Conservation (phyloP, 2,329 filamentous ascomycete genomes). For the Cyphellophora europaea region DNA sequence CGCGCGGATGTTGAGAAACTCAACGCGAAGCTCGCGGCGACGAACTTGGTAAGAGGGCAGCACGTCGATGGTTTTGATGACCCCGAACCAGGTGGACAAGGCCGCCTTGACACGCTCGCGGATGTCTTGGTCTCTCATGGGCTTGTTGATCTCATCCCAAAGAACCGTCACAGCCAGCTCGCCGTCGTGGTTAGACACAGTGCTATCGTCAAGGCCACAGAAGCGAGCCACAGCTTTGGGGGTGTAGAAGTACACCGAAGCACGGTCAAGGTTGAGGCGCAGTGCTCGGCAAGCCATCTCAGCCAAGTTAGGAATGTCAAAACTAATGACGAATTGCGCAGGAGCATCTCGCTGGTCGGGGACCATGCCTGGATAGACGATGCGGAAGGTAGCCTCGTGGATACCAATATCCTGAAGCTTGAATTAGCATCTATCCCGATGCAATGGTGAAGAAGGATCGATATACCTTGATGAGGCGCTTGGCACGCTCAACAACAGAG, state of each 20-base stretch:
- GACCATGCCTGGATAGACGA: too few species aligned
- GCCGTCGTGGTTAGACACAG: background rate
- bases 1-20: conserved; percentile 33
- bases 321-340: too few species aligned
- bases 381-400: too few species aligned
- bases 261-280: background rate
- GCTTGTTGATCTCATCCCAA: too few species aligned
- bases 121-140: background rate
- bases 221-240: background rate
- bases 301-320: too few species aligned
- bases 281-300: too few species aligned
- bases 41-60: conserved; percentile 22
- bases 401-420: too few species aligned
- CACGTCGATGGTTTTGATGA: conserved; percentile 26
- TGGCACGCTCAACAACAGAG: background rate
- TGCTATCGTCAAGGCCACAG: background rate
- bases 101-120: background rate
- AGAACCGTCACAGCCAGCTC: background rate
- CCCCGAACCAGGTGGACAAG: conserved; percentile 27
- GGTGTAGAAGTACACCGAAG: background rate
- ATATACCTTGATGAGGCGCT: background rate
- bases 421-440: too few species aligned
- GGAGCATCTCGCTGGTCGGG: too few species aligned
- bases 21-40: conserved; percentile 27
- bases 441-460: background rate